Evolutionary conservation across 2,329 filamentous ascomycete genomes (phyloP).

Genomic region (Escovopsis sp.): DNA sequence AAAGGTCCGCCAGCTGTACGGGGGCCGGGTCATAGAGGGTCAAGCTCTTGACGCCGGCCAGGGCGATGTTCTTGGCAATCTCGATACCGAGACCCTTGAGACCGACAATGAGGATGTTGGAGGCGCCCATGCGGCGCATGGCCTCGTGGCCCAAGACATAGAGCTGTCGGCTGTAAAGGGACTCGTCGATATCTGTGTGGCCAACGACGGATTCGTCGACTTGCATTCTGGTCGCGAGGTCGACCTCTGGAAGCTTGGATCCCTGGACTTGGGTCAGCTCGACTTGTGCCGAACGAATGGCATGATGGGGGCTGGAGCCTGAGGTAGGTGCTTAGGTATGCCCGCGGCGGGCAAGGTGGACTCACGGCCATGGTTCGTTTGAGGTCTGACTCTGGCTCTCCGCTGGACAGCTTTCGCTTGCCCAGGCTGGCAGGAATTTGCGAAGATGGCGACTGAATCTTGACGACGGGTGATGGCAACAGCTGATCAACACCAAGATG

Average conservation of each 20-base stretch:
- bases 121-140: slow-evolving; percentile 98
- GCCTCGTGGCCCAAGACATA: slow-evolving; percentile 62
- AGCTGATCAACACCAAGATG: slow-evolving; percentile 18
- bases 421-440: slow-evolving; percentile 37
- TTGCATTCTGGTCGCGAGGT: slow-evolving; percentile 50
- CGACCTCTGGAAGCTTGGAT: slow-evolving; percentile 41
- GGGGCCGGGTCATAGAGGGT: slow-evolving; percentile 84
- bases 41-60: slow-evolving; percentile 94
- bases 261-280: slow-evolving; percentile 21
- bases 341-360: slow-evolving; percentile 6
- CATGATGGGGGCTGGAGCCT: background rate
- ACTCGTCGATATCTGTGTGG: slow-evolving; percentile 52
- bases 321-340: background rate
- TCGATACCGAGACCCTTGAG: slow-evolving; percentile 91
- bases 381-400: slow-evolving; percentile 39
- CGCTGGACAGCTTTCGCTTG: slow-evolving; percentile 53
- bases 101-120: slow-evolving; percentile 83
- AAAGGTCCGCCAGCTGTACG: slow-evolving; percentile 74
- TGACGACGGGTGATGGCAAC: slow-evolving; percentile 12
- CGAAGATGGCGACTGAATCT: slow-evolving; percentile 19
- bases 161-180: slow-evolving; percentile 59
- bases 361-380: slow-evolving; percentile 50
- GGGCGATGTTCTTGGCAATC: slow-evolving; percentile 95
- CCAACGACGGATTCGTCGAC: slow-evolving; percentile 45
- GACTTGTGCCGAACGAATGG: background rate